phyloP scores from a whole-genome alignment of 2,329 filamentous ascomycete species.

The Colletotrichum caudatum region DNA sequence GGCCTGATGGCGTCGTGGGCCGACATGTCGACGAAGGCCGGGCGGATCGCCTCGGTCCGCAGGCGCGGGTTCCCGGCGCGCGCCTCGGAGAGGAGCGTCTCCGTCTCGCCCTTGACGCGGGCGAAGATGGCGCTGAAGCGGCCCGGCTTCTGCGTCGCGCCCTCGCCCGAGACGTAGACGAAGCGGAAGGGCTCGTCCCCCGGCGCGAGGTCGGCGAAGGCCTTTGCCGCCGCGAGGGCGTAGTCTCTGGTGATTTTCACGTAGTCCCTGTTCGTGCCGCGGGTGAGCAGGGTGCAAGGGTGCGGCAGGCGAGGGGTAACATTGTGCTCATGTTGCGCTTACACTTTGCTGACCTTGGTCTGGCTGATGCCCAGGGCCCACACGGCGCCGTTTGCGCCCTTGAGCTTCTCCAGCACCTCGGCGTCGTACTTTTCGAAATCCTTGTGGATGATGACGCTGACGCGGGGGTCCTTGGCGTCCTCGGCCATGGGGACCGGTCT shows the following conservation, averaged over 20 bases:
- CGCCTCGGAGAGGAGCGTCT: constrained; percentile 69
- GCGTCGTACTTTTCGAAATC: constrained; percentile 74
- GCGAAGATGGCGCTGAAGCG: constrained; percentile 69
- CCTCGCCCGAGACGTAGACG: constrained; percentile 76
- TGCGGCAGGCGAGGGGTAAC: neutral
- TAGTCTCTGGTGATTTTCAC: constrained; percentile 76
- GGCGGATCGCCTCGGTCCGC: constrained; percentile 68
- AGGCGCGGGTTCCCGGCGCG: constrained; percentile 59
- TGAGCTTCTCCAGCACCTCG: constrained; percentile 68
- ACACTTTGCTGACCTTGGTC: constrained; percentile 70
- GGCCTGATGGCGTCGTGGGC: constrained; percentile 56
- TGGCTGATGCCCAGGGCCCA: constrained; percentile 80
- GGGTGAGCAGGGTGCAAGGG: too few relatives aligned
- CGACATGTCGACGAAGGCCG: constrained; percentile 67
- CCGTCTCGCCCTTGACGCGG: constrained; percentile 75
- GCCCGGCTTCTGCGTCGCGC: constrained; percentile 69
- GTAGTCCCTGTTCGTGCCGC: constrained; percentile 63
- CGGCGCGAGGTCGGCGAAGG: constrained; percentile 63
- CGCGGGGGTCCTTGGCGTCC: constrained; percentile 66
- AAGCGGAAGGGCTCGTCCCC: constrained; percentile 71
- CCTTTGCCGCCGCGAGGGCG: constrained; percentile 71
- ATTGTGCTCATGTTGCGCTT: constrained; percentile 43
- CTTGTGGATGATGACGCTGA: constrained; percentile 74
- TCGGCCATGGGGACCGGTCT: constrained; percentile 73
- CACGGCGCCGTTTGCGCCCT: constrained; percentile 75